Percentiles rank a stretch among this genome's conserved stretches.
Conservation (phyloP, 805 yeast genomes). For the Yamadazyma nakazawae region DNA sequence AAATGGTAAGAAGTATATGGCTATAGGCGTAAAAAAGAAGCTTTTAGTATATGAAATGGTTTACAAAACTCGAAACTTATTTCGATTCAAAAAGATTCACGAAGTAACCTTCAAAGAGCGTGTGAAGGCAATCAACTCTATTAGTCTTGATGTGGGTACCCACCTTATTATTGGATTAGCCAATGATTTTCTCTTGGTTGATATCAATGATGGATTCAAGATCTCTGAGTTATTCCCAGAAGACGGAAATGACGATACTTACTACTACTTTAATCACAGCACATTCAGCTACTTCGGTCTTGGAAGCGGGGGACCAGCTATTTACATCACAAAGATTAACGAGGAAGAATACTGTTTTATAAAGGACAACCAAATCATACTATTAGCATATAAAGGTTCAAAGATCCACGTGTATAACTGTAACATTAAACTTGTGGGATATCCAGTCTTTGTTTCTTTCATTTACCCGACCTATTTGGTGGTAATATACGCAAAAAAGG, state of each 20-base stretch:
- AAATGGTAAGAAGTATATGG: conserved; percentile 20
- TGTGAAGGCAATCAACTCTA: conserved; percentile 19
- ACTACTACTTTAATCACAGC: conserved; percentile 17
- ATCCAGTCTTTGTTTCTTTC: conserved; percentile 25
- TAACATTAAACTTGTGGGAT: conserved; percentile 20
- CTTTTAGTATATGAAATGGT: conserved; percentile 24
- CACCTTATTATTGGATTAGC: conserved; percentile 22
- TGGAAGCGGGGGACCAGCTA: conserved; percentile 24
- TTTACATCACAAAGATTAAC: conserved; percentile 18
- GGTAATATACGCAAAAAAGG: conserved; percentile 26
- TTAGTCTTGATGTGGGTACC: conserved; percentile 9
- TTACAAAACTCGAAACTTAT: conserved; percentile 29
- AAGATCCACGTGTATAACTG: conserved; percentile 14
- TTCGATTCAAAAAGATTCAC: conserved; percentile 21
- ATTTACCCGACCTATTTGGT: conserved; percentile 34
- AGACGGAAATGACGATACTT: conserved; percentile 11
- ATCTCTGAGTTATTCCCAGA: conserved; percentile 2
- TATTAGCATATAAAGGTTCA: conserved; percentile 9
- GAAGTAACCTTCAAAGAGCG: conserved; percentile 31
- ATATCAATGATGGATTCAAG: conserved; percentile 15
- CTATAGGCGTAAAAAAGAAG: conserved; percentile 29
- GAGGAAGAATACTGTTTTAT: conserved; percentile 22
- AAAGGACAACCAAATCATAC: conserved; percentile 31
- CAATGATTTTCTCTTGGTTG: conserved; percentile 26
- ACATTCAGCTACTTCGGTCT: conserved; percentile 41